phyloP scores from a whole-genome alignment of 2,329 filamentous ascomycete species.

The Lecanicillium sp. region DNA sequence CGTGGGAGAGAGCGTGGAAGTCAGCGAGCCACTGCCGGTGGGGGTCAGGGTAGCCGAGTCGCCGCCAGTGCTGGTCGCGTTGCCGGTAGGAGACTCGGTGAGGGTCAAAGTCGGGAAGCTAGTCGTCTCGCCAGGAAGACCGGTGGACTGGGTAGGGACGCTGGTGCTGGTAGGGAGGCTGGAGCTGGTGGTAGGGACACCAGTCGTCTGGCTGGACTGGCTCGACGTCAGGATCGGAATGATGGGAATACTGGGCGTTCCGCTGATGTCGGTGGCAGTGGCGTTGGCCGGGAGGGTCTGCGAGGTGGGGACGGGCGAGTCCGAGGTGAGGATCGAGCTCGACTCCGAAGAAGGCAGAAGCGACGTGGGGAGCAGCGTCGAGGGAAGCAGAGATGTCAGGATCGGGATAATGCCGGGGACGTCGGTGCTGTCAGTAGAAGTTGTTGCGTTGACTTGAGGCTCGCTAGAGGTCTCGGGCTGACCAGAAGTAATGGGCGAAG shows the following conservation, averaged over 20 bases:
- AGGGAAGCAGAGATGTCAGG: constrained; percentile 16
- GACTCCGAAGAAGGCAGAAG: constrained; percentile 17
- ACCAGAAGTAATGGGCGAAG: not conserved
- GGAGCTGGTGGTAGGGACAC: constrained; percentile 10
- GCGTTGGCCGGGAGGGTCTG: not conserved
- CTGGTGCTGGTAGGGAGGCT: constrained; percentile 15
- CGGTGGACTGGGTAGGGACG: constrained; percentile 10
- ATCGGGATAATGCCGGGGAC: not conserved
- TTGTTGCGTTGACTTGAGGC: not conserved
- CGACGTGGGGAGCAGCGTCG: too few species aligned
- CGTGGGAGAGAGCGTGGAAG: not conserved
- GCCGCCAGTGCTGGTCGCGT: constrained; percentile 9
- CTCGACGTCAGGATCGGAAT: too few species aligned
- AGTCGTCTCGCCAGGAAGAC: constrained; percentile 15
- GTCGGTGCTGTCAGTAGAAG: not conserved
- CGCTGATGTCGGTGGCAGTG: not conserved
- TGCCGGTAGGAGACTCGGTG: constrained; percentile 5
- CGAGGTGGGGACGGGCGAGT: not conserved
- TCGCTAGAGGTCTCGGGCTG: constrained; percentile 1
- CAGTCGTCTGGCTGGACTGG: not conserved
- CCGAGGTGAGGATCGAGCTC: constrained; percentile 16
- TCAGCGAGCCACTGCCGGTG: too few species aligned
- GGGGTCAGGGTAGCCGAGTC: constrained; percentile 9
- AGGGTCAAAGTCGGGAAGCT: constrained; percentile 5
- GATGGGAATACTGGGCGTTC: not conserved